A percentile compares a stretch with the other conserved stretches of the same genome.
These are phyloP conservation scores for Salix caprea DNA, from an alignment of 345 rosid genomes.

Conservation along the genomic window DNA sequence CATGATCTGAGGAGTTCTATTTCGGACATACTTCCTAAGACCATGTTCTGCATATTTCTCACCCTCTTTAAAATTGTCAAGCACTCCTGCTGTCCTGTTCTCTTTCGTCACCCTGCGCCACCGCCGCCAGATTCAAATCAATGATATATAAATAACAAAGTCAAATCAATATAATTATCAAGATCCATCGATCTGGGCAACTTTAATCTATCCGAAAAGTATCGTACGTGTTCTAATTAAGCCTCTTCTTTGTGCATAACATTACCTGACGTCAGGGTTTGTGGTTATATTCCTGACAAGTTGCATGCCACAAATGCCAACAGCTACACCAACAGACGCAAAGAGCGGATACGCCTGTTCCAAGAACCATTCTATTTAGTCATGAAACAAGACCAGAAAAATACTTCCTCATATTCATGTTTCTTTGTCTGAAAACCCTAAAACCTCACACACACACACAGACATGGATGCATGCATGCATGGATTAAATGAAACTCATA, in stretches of 20 bases:
- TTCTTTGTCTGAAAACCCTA: neutral
- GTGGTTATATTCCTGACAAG: conserved; percentile 47
- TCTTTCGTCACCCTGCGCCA: conserved; percentile 35
- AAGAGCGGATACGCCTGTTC: conserved; percentile 54
- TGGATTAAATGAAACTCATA: neutral
- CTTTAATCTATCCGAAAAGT: neutral
- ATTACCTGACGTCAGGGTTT: conserved; percentile 61
- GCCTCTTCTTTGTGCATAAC: neutral
- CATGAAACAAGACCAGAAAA: no score
- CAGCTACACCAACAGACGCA: conserved; percentile 51
- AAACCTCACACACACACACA: neutral
- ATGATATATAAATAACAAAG: neutral
- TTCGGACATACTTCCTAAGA: conserved; percentile 44
- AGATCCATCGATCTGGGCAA: neutral
- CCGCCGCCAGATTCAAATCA: neutral
- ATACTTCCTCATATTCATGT: no score
- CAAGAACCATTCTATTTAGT: no score
- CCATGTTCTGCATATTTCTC: conserved; percentile 50
- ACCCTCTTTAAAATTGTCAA: conserved; percentile 53
- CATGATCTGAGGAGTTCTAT: conserved; percentile 47
- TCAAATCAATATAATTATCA: neutral
- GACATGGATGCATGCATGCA: no score
- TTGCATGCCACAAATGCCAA: conserved; percentile 53
- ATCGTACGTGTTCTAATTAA: no score
- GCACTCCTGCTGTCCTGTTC: conserved; percentile 53